These are phyloP conservation scores for Lentinus tigrinus DNA, from an alignment of 768 basidiomycete species.

Conservation along the genomic window DNA sequence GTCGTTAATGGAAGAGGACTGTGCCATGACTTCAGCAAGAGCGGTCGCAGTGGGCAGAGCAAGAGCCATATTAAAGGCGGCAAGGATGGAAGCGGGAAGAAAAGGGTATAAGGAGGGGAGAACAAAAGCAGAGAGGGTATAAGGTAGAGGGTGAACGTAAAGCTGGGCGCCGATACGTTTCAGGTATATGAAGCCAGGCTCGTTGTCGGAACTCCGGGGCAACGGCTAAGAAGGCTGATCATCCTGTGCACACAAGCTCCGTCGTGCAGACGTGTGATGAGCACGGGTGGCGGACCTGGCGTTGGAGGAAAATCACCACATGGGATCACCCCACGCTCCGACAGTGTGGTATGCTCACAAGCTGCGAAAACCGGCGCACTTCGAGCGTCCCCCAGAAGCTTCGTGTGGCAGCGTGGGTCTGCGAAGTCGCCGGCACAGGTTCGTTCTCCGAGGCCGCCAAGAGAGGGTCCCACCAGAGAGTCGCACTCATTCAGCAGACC, in stretches of 20 bases:
- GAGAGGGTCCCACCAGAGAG: not conserved
- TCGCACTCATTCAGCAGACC: not conserved
- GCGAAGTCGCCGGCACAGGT: not conserved
- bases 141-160: constrained; percentile 1
- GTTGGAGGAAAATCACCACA: constrained; percentile 7
- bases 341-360: not conserved
- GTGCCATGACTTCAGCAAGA: not conserved
- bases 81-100: not conserved
- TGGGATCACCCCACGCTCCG: not conserved
- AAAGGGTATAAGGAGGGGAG: constrained; percentile 6
- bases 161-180: constrained; percentile 6
- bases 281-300: constrained; percentile 1
- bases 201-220: not conserved
- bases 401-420: constrained; percentile 9
- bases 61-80: constrained; percentile 14
- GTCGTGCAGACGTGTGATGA: constrained; percentile 14
- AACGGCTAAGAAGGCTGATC: constrained; percentile 5
- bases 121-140: constrained; percentile 12
- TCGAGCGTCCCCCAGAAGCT: constrained; percentile 2
- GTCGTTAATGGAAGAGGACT: not conserved
- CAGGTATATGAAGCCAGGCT: constrained; percentile 8
- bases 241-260: not conserved
- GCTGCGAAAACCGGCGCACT: not conserved
- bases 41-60: constrained; percentile 2
- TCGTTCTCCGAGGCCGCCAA: constrained; percentile 1